Conservation (phyloP, 225 moss, liverwort and hornwort genomes). For the Straminergon stramineum region DNA sequence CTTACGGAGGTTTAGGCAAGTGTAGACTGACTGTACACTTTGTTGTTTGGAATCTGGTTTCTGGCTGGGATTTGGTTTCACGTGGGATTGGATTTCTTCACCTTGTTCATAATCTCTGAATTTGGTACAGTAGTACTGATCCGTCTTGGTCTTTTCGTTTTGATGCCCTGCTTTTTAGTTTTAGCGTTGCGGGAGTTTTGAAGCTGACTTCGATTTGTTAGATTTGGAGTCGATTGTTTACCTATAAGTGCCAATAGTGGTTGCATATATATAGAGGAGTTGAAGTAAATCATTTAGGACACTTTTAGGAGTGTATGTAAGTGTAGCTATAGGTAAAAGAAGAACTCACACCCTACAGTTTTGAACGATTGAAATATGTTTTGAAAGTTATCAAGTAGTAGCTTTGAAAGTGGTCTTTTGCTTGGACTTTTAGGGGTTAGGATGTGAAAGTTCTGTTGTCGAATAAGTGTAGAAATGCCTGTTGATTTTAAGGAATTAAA, state of each 20-base stretch:
- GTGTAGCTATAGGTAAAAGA: background rate
- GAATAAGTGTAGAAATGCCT: background rate
- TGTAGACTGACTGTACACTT: background rate
- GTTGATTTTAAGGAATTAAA: background rate
- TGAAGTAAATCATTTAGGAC: background rate
- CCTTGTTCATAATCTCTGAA: background rate
- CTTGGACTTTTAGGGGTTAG: background rate
- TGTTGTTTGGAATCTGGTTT: background rate
- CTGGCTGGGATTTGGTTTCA: background rate
- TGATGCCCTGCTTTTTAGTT: background rate
- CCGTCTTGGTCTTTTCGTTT: background rate
- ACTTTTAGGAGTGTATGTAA: background rate
- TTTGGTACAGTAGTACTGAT: background rate
- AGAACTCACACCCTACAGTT: background rate
- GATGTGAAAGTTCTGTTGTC: background rate
- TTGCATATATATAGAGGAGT: background rate
- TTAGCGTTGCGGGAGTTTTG: background rate
- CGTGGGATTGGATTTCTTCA: background rate
- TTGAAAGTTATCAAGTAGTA: background rate
- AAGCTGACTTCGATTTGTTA: background rate
- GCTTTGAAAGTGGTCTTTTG: background rate
- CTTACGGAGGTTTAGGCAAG: background rate
- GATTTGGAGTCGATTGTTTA: background rate
- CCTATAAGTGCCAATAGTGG: background rate
- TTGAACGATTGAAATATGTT: background rate